Evolutionary conservation across 2,329 filamentous ascomycete genomes (phyloP).

Genomic region (Talaromyces sp.): DNA sequence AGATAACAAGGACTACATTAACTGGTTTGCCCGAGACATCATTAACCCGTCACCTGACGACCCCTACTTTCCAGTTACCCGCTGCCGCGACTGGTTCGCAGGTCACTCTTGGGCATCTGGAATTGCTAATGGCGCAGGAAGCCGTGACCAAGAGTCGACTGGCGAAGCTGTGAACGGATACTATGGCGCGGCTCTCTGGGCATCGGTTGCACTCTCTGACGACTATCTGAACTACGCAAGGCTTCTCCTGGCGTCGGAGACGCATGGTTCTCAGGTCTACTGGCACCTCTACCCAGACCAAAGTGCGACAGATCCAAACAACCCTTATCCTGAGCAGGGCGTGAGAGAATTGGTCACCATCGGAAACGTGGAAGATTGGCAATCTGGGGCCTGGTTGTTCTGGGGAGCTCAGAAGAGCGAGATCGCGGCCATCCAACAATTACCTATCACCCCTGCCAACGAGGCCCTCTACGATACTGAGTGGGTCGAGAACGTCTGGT

Average conservation of each 20-base stretch:
- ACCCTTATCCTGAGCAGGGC: background rate
- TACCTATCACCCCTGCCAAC: background rate
- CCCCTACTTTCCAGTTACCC: background rate
- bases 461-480: background rate
- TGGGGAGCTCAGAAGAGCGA: background rate
- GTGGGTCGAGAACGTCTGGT: background rate
- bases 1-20: background rate
- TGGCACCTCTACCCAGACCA: background rate
- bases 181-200: background rate
- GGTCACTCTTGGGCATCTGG: background rate
- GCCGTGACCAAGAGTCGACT: background rate
- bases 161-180: background rate
- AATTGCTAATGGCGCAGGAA: background rate
- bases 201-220: background rate
- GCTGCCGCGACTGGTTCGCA: background rate
- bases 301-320: background rate
- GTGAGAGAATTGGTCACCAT: background rate
- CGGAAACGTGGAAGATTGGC: background rate
- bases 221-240: background rate
- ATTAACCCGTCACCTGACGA: background rate
- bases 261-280: background rate
- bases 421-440: background rate
- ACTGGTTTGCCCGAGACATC: background rate
- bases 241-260: background rate
- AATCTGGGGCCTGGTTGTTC: background rate